Evolutionary conservation across 345 rosid genomes (phyloP), one percentile per base, ranked within the genome.

Genomic region (Populus davidiana): DNA sequence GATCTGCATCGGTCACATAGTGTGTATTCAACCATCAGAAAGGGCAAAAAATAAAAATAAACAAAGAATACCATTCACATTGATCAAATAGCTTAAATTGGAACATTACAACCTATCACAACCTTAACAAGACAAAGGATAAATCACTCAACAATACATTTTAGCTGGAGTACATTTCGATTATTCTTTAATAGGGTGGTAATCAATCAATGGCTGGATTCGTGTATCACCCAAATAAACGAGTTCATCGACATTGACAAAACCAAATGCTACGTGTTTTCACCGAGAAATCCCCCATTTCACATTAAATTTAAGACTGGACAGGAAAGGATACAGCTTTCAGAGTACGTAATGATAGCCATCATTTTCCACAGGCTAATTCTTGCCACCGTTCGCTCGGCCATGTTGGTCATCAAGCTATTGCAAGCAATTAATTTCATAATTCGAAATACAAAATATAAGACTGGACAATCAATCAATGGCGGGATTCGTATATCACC

Each of bases 1-100:
- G 72, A 69, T 85, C 94, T 89, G 87, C 43, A 78, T 16, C 5
- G 6, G 18, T 47, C 52, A 47, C 18, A 16, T 47, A 4, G 14
- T 47, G 52, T 47, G 52, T 47, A 47, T 47, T 47, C 52, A 18
- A 11, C n/a, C 18, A 43, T 10, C 36, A 69, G 23, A 17, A 23
- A n/a, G 47, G 47, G 3, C 2, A 10, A 11, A 0, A 6, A 38
- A 11, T 10, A 43, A 43, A 43, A 43, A 43, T 11, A 43, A 43
- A 11, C 47, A 43, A 43, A 43, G 44, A 18, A 69, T 18, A 7
- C 7, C 12, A 17, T 21, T 47, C 17, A 17, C 29, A 27, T 49
- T 29, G 38, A 43, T 11, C 13, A 13, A 11, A 14, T 43, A 43
- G 14, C 47, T 43, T 10, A 43, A 11, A 41, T 41, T 12, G 12